Conservation (phyloP, 352 stramenopile genomes). For the Phytophthora hibernalis region DNA sequence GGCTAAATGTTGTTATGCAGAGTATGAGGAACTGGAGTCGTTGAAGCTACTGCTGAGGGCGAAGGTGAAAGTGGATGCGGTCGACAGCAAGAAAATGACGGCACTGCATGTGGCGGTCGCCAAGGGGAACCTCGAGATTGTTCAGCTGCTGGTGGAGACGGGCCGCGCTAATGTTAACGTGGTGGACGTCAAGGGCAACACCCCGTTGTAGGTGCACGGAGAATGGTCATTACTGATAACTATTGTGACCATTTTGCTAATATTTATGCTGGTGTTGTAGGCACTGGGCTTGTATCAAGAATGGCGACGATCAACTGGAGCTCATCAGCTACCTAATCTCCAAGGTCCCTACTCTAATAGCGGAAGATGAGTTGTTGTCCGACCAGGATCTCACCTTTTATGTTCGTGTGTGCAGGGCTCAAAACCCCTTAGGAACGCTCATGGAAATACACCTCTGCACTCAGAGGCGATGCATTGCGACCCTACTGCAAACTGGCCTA, state of each 20-base stretch:
- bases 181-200: slow-evolving; percentile 73
- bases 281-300: slow-evolving; percentile 79
- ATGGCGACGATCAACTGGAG: slow-evolving; percentile 47
- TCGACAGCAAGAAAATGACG: slow-evolving; percentile 81
- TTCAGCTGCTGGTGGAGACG: slow-evolving; percentile 66
- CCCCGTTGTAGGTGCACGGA: slow-evolving; percentile 52
- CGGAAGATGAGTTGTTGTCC: not conserved
- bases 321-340: slow-evolving; percentile 64
- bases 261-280: slow-evolving; percentile 29
- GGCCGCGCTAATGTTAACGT: slow-evolving; percentile 67
- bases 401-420: slow-evolving; percentile 47
- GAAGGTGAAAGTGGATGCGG: slow-evolving; percentile 70
- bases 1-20: slow-evolving; percentile 30
- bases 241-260: slow-evolving; percentile 1
- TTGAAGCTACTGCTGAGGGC: slow-evolving; percentile 64
- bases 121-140: slow-evolving; percentile 69
- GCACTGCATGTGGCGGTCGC: slow-evolving; percentile 68
- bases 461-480: slow-evolving; percentile 84
- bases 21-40: slow-evolving; percentile 70
- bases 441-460: slow-evolving; percentile 72
- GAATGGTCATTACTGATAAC: not conserved
- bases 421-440: slow-evolving; percentile 62
- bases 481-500: slow-evolving; percentile 60
- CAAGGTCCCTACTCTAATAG: slow-evolving; percentile 46
- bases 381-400: not conserved